Evolutionary conservation across 257 asterid genomes (phyloP).

Genomic region (Fraxinus excelsior): DNA sequence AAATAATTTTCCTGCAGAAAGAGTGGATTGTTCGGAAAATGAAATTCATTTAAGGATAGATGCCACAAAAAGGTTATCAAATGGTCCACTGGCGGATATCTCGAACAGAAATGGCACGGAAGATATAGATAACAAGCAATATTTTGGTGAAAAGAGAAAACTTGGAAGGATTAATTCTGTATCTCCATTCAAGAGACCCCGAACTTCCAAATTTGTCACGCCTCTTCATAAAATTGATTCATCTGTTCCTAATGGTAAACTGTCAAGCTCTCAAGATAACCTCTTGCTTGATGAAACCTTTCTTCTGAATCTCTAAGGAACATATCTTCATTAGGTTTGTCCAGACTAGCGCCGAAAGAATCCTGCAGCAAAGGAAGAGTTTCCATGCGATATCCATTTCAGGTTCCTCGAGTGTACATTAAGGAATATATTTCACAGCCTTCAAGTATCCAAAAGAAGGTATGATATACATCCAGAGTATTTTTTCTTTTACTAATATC

Average conservation of each 20-base stretch:
- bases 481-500: conserved; percentile 11
- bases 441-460: conserved; percentile 64
- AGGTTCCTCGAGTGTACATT: conserved; percentile 54
- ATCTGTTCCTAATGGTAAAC: conserved; percentile 56
- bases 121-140: conserved; percentile 37
- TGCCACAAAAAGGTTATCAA: conserved; percentile 43
- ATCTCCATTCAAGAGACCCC: conserved; percentile 94
- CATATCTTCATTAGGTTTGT: conserved; percentile 50
- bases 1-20: conserved; percentile 27
- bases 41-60: conserved; percentile 32
- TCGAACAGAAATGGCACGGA: conserved; percentile 50
- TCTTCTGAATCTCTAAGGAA: conserved; percentile 37
- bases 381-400: conserved; percentile 67
- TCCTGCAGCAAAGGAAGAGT: conserved; percentile 50
- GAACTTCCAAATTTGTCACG: conserved; percentile 61
- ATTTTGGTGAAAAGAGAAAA: conserved; percentile 63
- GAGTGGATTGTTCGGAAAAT: conserved; percentile 32
- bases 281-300: conserved; percentile 27
- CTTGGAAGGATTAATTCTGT: conserved; percentile 45
- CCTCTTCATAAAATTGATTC: conserved; percentile 54
- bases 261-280: conserved; percentile 26
- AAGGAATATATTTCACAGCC: conserved; percentile 66
- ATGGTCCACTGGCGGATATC: conserved; percentile 62
- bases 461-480: conserved; percentile 27
- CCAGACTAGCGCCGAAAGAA: conserved; percentile 63